Percentiles rank a stretch among this genome's conserved stretches.
Conservation (phyloP, 2,329 filamentous ascomycete genomes). For the Geosmithia flava region DNA sequence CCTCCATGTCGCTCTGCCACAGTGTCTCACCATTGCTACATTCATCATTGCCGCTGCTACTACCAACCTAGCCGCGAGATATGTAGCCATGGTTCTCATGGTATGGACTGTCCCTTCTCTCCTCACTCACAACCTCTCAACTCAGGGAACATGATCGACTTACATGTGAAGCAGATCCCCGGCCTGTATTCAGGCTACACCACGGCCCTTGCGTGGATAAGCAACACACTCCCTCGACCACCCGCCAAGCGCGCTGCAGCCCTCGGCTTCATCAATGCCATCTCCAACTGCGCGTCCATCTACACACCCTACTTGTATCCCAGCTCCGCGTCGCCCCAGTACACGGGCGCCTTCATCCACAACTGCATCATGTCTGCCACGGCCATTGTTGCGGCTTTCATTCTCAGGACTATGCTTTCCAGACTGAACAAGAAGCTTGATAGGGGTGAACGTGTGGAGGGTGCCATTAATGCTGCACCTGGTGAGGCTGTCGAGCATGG, state of each 20-base stretch:
- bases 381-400: conserved; percentile 49
- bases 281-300: conserved; percentile 38
- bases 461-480: conserved; percentile 42
- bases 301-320: conserved; percentile 60
- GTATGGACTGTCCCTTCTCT: not conserved
- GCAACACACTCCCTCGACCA: conserved; percentile 59
- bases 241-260: conserved; percentile 57
- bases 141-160: not conserved
- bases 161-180: not conserved
- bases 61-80: conserved; percentile 45
- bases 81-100: conserved; percentile 62
- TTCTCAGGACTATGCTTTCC: conserved; percentile 50
- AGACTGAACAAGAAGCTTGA: conserved; percentile 43
- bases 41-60: conserved; percentile 60
- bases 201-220: conserved; percentile 56
- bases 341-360: conserved; percentile 50
- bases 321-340: conserved; percentile 26
- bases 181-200: conserved; percentile 12
- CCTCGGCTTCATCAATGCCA: conserved; percentile 59
- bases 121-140: not conserved
- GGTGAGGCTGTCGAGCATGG: conserved; percentile 45
- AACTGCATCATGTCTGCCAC: conserved; percentile 54
- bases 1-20: conserved; percentile 51
- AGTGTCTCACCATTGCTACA: conserved; percentile 46
- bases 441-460: conserved; percentile 42